Percentiles rank a stretch among this genome's conserved stretches.
Evolutionary conservation across 768 basidiomycete species (phyloP).

Genomic region (Floccularia luteovirens): DNA sequence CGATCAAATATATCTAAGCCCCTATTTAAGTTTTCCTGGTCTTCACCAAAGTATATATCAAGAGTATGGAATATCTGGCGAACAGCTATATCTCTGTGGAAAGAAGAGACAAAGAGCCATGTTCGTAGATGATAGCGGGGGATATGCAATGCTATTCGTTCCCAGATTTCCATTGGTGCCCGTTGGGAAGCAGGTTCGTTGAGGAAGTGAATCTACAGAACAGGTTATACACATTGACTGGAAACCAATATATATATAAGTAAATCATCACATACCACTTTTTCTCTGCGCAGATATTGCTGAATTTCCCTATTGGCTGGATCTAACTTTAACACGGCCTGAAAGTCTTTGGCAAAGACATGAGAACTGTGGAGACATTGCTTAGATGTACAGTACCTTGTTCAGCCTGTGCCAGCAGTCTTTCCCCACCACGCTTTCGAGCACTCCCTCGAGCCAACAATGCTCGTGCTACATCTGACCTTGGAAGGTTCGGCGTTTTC

Average conservation of each 20-base stretch:
- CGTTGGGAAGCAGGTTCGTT: slow-evolving; percentile 53
- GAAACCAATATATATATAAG: slow-evolving; percentile 1
- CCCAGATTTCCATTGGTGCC: slow-evolving; percentile 62
- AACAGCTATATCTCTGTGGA: slow-evolving; percentile 58
- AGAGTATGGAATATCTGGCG: slow-evolving; percentile 61
- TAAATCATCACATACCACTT: slow-evolving; percentile 28
- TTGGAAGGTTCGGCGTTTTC: slow-evolving; percentile 48
- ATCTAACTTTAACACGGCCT: slow-evolving; percentile 50
- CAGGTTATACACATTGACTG: slow-evolving; percentile 7
- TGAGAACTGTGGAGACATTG: neutral
- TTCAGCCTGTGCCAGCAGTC: slow-evolving; percentile 47
- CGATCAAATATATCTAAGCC: slow-evolving; percentile 63
- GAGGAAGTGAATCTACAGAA: slow-evolving; percentile 39
- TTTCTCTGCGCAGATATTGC: slow-evolving; percentile 37
- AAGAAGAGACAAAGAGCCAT: slow-evolving; percentile 59
- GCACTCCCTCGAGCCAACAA: slow-evolving; percentile 54
- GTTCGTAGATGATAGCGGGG: slow-evolving; percentile 62
- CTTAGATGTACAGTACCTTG: slow-evolving; percentile 31
- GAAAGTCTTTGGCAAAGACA: slow-evolving; percentile 38
- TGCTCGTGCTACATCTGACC: slow-evolving; percentile 42
- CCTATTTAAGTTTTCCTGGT: slow-evolving; percentile 50
- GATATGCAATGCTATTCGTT: slow-evolving; percentile 51
- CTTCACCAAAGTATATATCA: slow-evolving; percentile 63
- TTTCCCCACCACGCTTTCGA: slow-evolving; percentile 46
- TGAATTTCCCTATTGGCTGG: slow-evolving; percentile 51